These are phyloP conservation scores for Dryas drummondii DNA, from an alignment of 306 rosid species.

Conservation along the genomic window DNA sequence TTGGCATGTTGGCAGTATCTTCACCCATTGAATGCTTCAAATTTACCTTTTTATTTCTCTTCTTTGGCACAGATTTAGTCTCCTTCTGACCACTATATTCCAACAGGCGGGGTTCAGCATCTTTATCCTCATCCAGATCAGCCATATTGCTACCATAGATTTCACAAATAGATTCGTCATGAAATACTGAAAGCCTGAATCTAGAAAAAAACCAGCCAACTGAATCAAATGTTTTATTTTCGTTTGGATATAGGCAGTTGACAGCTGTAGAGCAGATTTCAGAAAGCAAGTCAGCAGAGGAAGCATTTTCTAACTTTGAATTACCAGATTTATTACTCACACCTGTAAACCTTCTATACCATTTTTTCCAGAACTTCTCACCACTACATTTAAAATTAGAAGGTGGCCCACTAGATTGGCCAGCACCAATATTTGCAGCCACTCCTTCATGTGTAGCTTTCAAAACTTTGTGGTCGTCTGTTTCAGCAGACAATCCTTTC, in stretches of 20 bases:
- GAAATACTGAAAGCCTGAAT: constrained; percentile 57
- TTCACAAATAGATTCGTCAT: constrained; percentile 52
- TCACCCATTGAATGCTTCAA: constrained; percentile 33
- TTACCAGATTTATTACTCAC: constrained; percentile 28
- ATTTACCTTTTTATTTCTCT: constrained; percentile 28
- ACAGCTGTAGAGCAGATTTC: constrained; percentile 67
- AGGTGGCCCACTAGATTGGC: constrained; percentile 20
- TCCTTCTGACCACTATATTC: constrained; percentile 25
- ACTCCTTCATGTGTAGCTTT: constrained; percentile 28
- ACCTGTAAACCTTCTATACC: constrained; percentile 54
- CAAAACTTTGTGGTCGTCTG: constrained; percentile 29
- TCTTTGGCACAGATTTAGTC: constrained; percentile 34
- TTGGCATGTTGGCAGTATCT: constrained; percentile 27
- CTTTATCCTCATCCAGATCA: constrained; percentile 29
- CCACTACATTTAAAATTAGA: constrained; percentile 38
- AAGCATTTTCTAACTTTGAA: constrained; percentile 39
- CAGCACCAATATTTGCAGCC: constrained; percentile 15
- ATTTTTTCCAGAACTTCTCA: constrained; percentile 62
- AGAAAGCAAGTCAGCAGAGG: constrained; percentile 54
- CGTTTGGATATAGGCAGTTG: constrained; percentile 45
- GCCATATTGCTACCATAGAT: constrained; percentile 7
- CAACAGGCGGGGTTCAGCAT: constrained; percentile 27
- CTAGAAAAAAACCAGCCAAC: constrained; percentile 70
- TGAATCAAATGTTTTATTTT: constrained; percentile 43
- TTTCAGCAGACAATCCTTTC: constrained; percentile 37